Base-by-base conservation (phyloP, 768 basidiomycete species). In the Amanita polypyramis region DNA sequence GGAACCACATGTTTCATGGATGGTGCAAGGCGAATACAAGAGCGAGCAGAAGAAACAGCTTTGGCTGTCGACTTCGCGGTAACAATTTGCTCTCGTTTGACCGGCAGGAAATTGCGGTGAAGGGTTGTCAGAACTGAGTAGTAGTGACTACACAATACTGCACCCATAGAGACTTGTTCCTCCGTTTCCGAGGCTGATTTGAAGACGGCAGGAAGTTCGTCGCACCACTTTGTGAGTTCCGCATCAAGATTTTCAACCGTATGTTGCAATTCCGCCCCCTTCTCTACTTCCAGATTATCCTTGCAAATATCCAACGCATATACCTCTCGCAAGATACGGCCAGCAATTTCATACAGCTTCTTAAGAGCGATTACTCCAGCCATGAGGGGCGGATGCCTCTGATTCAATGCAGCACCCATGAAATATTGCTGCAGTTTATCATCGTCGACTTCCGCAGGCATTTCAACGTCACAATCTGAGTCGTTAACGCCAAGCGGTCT, bases 401-500 rank as follows among this genome's bases (percentile, higher is more conserved):
- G 76, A 20, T 70, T 58, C 61, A 81, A 67, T 17, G 72, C 68
- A 12, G 75, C 78, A 14, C 85, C 85, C 23, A 70, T 72, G 61
- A 81, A 86, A 60, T 83, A 88, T 55, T 85, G 79, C 6, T 76
- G 70, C 3, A 93, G 65, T 52, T 75, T 60, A 43, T 85, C 86
- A 60, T 95, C 92, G 56, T 94, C 92, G 33, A 91, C 72, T 49
- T 85, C 82, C 32, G 82, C 74, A 4, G 92, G 92, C 44, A 82
- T 68, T 60, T 93, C 89, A 27, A 88, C 85, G 59, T 95, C 92
- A 57, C 91, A 92, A 61, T 95, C 92, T 9, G 80, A 71, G 63
- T 95, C 92, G 56, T 92, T 88, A 52, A 91, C 73, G 21, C 89
- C 92, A 47, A 94, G 75, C 2, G 92, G 92, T 8, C 92, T 77